Percentiles rank a stretch among this genome's conserved stretches.
These are phyloP conservation scores for Myxozyma monticola DNA, from an alignment of 805 yeast genomes.

Conservation along the genomic window DNA sequence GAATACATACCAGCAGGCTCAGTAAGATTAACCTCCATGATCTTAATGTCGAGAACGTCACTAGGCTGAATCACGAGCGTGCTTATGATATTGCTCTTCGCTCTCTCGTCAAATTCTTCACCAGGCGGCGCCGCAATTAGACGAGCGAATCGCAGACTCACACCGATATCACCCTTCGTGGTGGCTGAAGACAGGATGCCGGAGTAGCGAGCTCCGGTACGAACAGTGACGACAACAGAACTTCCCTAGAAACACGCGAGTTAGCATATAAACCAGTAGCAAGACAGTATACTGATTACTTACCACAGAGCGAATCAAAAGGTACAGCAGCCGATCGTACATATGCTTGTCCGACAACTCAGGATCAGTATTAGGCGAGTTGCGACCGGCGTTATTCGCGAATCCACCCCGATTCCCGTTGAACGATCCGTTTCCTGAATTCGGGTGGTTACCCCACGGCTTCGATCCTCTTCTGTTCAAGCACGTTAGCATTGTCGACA, in stretches of 20 bases:
- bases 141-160: conserved; percentile 56
- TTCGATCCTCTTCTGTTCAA: conserved; percentile 10
- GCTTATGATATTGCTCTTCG: conserved; percentile 44
- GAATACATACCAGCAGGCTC: conserved; percentile 28
- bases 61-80: conserved; percentile 49
- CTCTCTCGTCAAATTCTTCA: conserved; percentile 41
- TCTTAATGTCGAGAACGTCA: conserved; percentile 54
- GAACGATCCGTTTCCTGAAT: conserved; percentile 5
- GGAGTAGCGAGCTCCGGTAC: conserved; percentile 57
- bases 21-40: conserved; percentile 44
- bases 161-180: conserved; percentile 52
- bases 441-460: conserved; percentile 8
- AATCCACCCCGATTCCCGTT: conserved; percentile 1
- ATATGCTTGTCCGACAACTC: conserved; percentile 41
- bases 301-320: conserved; percentile 58
- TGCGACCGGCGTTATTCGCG: conserved; percentile 7
- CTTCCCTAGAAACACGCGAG: conserved; percentile 43
- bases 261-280: not conserved
- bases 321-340: conserved; percentile 57
- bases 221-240: conserved; percentile 56
- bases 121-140: conserved; percentile 42
- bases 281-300: not conserved
- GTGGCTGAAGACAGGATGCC: conserved; percentile 58
- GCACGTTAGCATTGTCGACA: not conserved
- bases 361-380: conserved; percentile 26